phyloP scores from a whole-genome alignment of 768 basidiomycete genomes.

The Leccinum rimulosum region DNA sequence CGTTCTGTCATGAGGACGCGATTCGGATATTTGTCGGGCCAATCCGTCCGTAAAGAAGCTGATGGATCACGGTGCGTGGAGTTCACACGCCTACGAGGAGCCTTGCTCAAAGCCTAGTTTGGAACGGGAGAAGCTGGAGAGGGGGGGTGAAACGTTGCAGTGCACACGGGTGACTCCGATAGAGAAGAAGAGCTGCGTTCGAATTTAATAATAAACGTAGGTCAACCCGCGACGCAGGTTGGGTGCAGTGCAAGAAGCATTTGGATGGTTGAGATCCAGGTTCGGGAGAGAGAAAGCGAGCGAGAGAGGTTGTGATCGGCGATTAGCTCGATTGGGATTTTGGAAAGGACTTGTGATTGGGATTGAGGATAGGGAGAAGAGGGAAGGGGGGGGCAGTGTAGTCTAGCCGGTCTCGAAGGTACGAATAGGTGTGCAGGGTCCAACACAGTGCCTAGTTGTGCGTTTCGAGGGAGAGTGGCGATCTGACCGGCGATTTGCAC shows the following conservation, averaged over 20 bases:
- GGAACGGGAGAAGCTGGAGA: neutral
- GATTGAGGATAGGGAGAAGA: neutral
- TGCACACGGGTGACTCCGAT: constrained; percentile 8
- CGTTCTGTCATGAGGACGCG: neutral
- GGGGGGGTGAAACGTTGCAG: neutral
- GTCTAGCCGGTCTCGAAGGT: neutral
- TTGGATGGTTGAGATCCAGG: constrained; percentile 1
- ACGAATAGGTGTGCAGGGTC: neutral
- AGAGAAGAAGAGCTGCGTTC: constrained; percentile 1
- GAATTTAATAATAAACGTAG: neutral
- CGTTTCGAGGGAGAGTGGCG: neutral
- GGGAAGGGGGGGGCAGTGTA: neutral
- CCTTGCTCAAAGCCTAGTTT: neutral
- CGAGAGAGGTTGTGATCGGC: neutral
- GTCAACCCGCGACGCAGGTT: neutral
- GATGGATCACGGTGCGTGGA: neutral
- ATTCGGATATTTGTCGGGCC: neutral
- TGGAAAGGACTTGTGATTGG: neutral
- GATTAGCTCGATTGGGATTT: neutral
- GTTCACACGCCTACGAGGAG: neutral
- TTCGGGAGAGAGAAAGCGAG: neutral
- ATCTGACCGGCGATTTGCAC: neutral
- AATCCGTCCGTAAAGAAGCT: neutral
- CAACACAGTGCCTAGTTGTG: neutral
- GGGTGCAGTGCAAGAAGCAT: constrained; percentile 7